Percentiles rank a stretch among this genome's conserved stretches.
Conservation (phyloP, 164 flowering plant species). For the Vitis vinifera region ASM3070453v1 NC_081809.1:16252501-16253000, state of each 20-base stretch:
- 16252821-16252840: neutral
- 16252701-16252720: neutral
- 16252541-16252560: constrained; percentile 81
- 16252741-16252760: no score
- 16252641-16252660: constrained; percentile 80
- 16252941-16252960: constrained; percentile 90
- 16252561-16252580: constrained; percentile 86
- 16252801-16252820: no score
- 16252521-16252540: constrained; percentile 78
- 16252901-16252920: constrained; percentile 68
- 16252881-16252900: constrained; percentile 94
- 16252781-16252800: no score
- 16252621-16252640: constrained; percentile 91
- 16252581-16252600: constrained; percentile 60
- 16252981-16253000: constrained; percentile 82
- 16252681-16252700: neutral
- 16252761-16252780: no score
- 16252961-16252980: constrained; percentile 80
- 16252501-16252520: constrained; percentile 95
- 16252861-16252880: constrained; percentile 99
- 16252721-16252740: no score
- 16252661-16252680: constrained; percentile 76
- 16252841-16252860: constrained; percentile 29
- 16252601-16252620: constrained; percentile 89
- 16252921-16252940: constrained; percentile 86